Conservation (phyloP, 495 filamentous ascomycete species). For the Aspergillus panamensis region DNA sequence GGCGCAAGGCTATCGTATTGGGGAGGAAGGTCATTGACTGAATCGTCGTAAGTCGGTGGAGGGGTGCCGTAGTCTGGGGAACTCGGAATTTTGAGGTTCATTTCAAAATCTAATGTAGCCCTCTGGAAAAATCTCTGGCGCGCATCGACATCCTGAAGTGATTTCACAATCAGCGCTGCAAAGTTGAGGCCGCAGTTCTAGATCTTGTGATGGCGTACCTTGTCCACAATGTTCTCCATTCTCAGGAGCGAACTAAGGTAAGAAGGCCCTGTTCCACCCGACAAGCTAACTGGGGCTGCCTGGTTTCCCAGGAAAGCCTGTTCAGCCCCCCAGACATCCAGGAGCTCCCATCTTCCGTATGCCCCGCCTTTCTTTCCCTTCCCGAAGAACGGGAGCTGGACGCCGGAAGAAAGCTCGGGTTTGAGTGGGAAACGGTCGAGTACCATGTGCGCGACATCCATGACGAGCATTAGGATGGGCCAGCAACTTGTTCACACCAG, state of each 20-base stretch:
- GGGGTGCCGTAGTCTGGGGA: conserved; percentile 26
- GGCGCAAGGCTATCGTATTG: conserved; percentile 35
- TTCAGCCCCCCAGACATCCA: not conserved
- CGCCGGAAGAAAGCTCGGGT: not conserved
- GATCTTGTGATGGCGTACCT: not conserved
- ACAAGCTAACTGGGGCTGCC: not conserved
- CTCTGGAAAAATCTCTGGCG: conserved; percentile 1
- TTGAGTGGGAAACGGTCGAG: not conserved
- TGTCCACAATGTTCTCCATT: not conserved
- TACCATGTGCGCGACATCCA: conserved; percentile 16
- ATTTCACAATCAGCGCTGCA: not conserved
- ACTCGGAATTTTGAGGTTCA: conserved; percentile 16
- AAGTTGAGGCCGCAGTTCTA: not conserved
- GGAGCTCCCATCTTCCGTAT: not conserved
- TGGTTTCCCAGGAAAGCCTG: not conserved
- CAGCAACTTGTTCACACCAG: conserved; percentile 3
- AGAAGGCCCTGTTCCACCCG: not conserved
- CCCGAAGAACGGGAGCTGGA: not conserved
- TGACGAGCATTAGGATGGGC: conserved; percentile 3
- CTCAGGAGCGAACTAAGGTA: not conserved
- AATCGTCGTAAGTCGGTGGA: conserved; percentile 46
- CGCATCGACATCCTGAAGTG: not conserved
- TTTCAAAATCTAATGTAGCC: conserved; percentile 16
- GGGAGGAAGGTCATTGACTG: conserved; percentile 41
- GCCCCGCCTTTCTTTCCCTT: not conserved